phyloP scores from a whole-genome alignment of 768 basidiomycete species.

The Boletus subcaerulescens region DNA sequence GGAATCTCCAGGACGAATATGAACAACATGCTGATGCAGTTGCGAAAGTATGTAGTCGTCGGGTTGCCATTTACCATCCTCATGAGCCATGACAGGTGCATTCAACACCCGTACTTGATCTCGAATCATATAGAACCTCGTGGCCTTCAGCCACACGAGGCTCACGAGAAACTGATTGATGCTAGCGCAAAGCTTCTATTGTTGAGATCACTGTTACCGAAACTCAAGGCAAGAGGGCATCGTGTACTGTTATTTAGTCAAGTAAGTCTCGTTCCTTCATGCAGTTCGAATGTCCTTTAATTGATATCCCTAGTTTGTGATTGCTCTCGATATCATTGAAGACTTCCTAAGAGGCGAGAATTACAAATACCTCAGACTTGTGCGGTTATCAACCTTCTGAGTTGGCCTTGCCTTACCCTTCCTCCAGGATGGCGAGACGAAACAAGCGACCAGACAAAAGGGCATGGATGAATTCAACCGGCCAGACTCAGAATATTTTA shows the following conservation, averaged over 20 bases:
- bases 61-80: background rate
- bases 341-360: constrained; percentile 86
- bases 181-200: constrained; percentile 85
- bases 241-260: constrained; percentile 91
- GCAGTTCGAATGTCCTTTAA: background rate
- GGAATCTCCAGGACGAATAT: constrained; percentile 51
- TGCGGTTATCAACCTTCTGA: constrained; percentile 31
- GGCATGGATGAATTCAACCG: constrained; percentile 95
- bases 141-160: constrained; percentile 51
- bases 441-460: constrained; percentile 82
- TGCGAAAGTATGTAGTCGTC: constrained; percentile 63
- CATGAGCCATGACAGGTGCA: constrained; percentile 49
- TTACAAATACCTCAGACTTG: constrained; percentile 74
- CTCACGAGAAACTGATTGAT: constrained; percentile 77
- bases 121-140: constrained; percentile 75
- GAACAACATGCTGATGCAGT: constrained; percentile 84
- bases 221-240: constrained; percentile 81
- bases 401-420: constrained; percentile 5
- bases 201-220: constrained; percentile 74
- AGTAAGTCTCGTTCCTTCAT: constrained; percentile 40
- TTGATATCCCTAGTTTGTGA: constrained; percentile 63
- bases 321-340: constrained; percentile 83
- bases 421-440: constrained; percentile 82
- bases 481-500: constrained; percentile 80
- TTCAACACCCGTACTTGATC: constrained; percentile 91